Evolutionary conservation across 371 early-diverging fungal genomes (phyloP), one percentile per base, ranked within the genome.

Genomic region (Funneliformis caledonium): DNA sequence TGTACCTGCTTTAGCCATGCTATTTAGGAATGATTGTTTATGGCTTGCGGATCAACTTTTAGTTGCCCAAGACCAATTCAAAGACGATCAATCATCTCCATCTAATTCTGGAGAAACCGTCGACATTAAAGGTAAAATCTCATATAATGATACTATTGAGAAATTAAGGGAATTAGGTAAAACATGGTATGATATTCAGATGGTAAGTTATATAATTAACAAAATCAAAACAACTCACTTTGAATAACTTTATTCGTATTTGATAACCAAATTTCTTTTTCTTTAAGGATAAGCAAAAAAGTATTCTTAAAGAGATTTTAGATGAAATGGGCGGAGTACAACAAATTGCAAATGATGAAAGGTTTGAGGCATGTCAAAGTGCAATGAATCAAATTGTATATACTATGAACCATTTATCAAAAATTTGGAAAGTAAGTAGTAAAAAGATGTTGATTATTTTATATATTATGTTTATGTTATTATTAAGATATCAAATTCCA

Each of bases 1-100:
- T 7, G 82, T 88, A n/a, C 91, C 92, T 19, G 89, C 91, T 5
- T 80, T 89, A 33, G 83, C 90, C 0, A 87, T 93, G 72, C 83
- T 93, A 12, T 92, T 93, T 76, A 85, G 90, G 70, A 94, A 93
- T 56, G 94, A 94, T 80, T 94, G 94, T 77, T 85, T 89, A 82
- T 93, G 90, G 84, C 83, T 93, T 10, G 89, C 93, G 9, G 85
- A 83, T 62, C 84, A 78, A 81, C 83, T 82, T 33, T 84, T 69
- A 31, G 78, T 82, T 26, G 33, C 82, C 12, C 72, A 75, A 45
- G 60, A 72, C 42, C 68, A 68, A 4, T 83, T 82, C 75, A n/a
- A 11, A 22, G 37, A 78, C 14, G 2, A 59, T 12, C 70, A 81
- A 26, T 26, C 22, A n/a, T 26, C 75, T 59, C 42, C 37, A 56